phyloP scores from a whole-genome alignment of 768 basidiomycete species.

The Hydnum rufescens region DNA sequence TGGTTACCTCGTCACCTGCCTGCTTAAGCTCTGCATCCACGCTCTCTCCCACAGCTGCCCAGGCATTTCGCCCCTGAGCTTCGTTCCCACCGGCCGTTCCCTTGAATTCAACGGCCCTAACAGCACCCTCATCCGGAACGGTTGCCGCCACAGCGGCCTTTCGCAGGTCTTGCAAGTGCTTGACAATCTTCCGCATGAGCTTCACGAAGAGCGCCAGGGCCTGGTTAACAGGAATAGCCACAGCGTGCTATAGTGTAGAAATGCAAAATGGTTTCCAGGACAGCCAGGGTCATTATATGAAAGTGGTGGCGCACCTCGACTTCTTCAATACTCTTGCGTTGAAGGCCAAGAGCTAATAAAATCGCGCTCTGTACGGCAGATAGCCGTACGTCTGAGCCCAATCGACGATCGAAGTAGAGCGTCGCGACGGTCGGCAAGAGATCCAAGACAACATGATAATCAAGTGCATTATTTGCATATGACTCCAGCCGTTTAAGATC shows the following conservation, averaged over 20 bases:
- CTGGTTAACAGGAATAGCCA: constrained; percentile 72
- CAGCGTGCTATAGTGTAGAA: constrained; percentile 34
- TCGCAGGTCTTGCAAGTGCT: constrained; percentile 53
- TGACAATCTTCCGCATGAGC: constrained; percentile 66
- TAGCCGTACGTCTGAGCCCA: constrained; percentile 41
- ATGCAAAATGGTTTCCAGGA: not conserved
- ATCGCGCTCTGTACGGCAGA: constrained; percentile 87
- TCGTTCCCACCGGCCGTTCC: not conserved
- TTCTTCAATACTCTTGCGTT: constrained; percentile 76
- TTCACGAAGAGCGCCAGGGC: constrained; percentile 82
- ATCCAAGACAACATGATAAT: constrained; percentile 92
- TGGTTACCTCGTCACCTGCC: constrained; percentile 50
- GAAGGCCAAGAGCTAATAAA: constrained; percentile 70
- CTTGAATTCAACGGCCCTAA: constrained; percentile 10
- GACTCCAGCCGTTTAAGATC: constrained; percentile 91
- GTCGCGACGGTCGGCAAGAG: constrained; percentile 61
- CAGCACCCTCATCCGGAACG: constrained; percentile 17
- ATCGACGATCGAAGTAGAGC: constrained; percentile 59
- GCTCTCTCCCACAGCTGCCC: constrained; percentile 25
- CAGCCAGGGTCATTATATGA: not conserved
- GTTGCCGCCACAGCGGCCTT: constrained; percentile 49
- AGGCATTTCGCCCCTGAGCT: constrained; percentile 22
- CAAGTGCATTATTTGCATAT: constrained; percentile 88
- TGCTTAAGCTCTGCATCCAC: constrained; percentile 55
- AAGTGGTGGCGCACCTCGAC: constrained; percentile 39